A percentile compares a stretch with the other conserved stretches of the same genome.
phyloP scores from a whole-genome alignment of 2,329 filamentous ascomycete species.

The Fusarium begoniae region DNA sequence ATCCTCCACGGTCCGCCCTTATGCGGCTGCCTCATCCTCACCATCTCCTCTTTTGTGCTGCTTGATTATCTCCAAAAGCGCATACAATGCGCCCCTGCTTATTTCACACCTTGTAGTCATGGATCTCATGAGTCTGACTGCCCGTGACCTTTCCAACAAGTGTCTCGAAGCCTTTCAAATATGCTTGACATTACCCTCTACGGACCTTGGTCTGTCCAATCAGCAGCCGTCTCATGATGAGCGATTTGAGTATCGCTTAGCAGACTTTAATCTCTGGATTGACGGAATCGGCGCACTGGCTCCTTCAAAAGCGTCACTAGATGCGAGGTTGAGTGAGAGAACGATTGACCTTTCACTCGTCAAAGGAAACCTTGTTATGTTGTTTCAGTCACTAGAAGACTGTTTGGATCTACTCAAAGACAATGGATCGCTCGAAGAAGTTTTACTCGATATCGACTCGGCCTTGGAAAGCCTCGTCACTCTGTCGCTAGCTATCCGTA shows the following conservation, averaged over 20 bases:
- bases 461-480: neutral
- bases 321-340: neutral
- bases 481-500: neutral
- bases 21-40: neutral
- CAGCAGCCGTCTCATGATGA: neutral
- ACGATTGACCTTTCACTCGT: neutral
- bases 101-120: fast-evolving
- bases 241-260: neutral
- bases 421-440: fast-evolving
- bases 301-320: neutral
- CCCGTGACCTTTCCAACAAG: neutral
- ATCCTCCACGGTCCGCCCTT: neutral
- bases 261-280: neutral
- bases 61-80: fast-evolving
- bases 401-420: fast-evolving
- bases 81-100: fast-evolving
- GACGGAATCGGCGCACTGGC: neutral
- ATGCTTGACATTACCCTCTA: fast-evolving
- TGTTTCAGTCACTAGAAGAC: fast-evolving
- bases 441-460: neutral
- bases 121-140: neutral
- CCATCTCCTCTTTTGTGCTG: neutral
- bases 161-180: neutral
- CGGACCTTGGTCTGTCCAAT: neutral
- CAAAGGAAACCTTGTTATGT: neutral